Percentiles rank a stretch among this genome's conserved stretches.
These are phyloP conservation scores for Diospyros kaki DNA, from an alignment of 148 eudicot genomes.

Conservation along the genomic window DNA sequence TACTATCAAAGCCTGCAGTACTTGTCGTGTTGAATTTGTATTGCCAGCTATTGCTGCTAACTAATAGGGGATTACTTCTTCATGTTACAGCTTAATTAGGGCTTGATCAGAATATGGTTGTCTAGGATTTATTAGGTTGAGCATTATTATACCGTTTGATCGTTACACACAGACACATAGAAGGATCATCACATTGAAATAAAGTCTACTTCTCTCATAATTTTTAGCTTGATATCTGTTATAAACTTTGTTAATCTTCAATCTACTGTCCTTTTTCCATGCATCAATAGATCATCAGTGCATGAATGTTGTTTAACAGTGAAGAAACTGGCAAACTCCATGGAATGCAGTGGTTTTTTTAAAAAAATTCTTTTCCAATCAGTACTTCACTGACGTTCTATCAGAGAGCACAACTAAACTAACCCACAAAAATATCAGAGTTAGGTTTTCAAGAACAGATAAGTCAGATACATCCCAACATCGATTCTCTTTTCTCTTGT, in stretches of 20 bases:
- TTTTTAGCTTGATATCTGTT: neutral
- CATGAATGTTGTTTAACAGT: neutral
- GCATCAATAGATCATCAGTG: neutral
- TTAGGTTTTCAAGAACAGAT: constrained; percentile 15
- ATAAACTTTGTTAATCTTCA: neutral
- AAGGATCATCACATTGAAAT: no score
- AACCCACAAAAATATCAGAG: neutral
- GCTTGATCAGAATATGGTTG: no score
- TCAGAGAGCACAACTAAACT: constrained; percentile 7
- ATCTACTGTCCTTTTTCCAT: neutral
- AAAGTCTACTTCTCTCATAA: no score
- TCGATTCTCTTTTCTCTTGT: constrained; percentile 55
- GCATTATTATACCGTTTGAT: no score
- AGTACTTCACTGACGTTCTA: constrained; percentile 36
- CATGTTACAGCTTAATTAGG: neutral
- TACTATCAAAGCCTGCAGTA: neutral
- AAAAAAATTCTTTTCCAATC: constrained; percentile 2
- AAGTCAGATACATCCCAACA: constrained; percentile 49
- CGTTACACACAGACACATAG: no score
- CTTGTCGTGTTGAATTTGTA: neutral
- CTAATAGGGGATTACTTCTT: neutral
- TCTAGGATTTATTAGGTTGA: no score
- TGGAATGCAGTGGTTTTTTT: constrained; percentile 14
- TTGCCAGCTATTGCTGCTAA: neutral
- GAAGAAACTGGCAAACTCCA: constrained; percentile 20